phyloP scores from a whole-genome alignment of 176 grass and related monocot genomes.

The Aechmea fasciata region DNA sequence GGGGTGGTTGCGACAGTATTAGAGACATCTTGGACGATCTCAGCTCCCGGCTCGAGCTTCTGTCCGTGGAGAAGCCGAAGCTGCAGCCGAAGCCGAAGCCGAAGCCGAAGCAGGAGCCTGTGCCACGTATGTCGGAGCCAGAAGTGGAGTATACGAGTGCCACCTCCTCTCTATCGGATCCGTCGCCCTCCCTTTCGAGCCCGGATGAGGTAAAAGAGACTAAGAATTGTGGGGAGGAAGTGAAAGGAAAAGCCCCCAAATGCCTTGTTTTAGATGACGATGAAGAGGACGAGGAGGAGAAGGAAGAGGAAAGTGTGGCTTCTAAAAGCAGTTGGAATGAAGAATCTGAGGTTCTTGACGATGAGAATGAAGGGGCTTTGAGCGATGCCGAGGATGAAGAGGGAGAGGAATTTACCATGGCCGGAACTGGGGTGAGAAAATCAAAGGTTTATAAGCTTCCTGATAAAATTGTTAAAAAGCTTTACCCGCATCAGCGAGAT shows the following conservation, averaged over 20 bases:
- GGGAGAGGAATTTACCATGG: conserved; percentile 48
- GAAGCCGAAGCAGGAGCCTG: conserved; percentile 4
- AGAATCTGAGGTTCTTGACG: conserved; percentile 12
- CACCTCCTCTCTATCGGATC: conserved; percentile 20
- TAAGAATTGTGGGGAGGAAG: neutral
- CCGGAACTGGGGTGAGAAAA: conserved; percentile 28
- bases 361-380: conserved; percentile 1
- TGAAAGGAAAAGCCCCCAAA: conserved; percentile 2
- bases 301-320: conserved; percentile 13
- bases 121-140: neutral
- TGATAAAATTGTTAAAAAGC: conserved; percentile 39
- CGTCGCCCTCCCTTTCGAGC: conserved; percentile 10
- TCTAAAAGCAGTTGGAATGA: no score
- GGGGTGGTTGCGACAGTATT: conserved; percentile 36
- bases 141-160: conserved; percentile 14
- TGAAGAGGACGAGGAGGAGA: conserved; percentile 6
- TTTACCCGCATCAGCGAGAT: conserved; percentile 62
- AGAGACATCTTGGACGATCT: conserved; percentile 77
- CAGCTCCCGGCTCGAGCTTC: conserved; percentile 42
- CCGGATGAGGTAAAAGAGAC: conserved; percentile 5
- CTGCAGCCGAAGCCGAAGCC: conserved; percentile 8
- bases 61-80: conserved; percentile 46
- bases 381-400: conserved; percentile 4
- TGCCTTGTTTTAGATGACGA: neutral
- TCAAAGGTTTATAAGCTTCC: conserved; percentile 37